Conservation (phyloP, 208 protist species). For the Crithidia sp. region DNA sequence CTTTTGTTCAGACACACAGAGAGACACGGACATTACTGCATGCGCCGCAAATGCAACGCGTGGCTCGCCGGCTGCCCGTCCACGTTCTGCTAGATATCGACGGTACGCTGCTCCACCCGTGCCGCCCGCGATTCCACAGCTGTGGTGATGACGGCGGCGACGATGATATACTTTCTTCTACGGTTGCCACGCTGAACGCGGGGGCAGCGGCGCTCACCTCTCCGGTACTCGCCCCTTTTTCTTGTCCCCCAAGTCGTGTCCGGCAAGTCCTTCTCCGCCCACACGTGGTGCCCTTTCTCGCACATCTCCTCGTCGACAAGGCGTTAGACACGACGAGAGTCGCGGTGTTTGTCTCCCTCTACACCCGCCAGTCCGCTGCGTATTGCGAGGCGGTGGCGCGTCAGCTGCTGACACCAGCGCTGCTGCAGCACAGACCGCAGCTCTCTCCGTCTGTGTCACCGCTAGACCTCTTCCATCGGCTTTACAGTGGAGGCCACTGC, state of each 20-base stretch:
- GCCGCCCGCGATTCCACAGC: not conserved
- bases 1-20: not conserved
- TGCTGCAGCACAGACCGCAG: constrained; percentile 1
- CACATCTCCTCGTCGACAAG: constrained; percentile 19
- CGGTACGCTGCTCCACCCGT: constrained; percentile 43
- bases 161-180: too few relatives aligned
- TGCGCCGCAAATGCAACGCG: too few relatives aligned
- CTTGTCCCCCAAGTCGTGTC: constrained; percentile 1
- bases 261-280: constrained; percentile 40
- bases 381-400: constrained; percentile 45
- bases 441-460: too few relatives aligned
- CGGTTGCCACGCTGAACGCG: not conserved
- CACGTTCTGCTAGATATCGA: constrained; percentile 68
- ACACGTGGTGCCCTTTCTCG: constrained; percentile 42
- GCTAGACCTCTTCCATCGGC: constrained; percentile 4
- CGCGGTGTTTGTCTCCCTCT: constrained; percentile 38
- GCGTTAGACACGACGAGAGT: constrained; percentile 36
- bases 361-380: constrained; percentile 43
- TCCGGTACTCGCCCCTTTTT: constrained; percentile 10
- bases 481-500: not conserved
- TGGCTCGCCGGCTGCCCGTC: constrained; percentile 28
- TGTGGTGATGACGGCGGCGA: not conserved
- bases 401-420: constrained; percentile 28
- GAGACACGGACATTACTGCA: too few relatives aligned
- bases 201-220: too few relatives aligned